Percentiles rank a stretch among this genome's conserved stretches.
These are phyloP conservation scores for Cladosporium sp. DNA, from an alignment of 2,329 filamentous ascomycete species.

Conservation along the genomic window DNA sequence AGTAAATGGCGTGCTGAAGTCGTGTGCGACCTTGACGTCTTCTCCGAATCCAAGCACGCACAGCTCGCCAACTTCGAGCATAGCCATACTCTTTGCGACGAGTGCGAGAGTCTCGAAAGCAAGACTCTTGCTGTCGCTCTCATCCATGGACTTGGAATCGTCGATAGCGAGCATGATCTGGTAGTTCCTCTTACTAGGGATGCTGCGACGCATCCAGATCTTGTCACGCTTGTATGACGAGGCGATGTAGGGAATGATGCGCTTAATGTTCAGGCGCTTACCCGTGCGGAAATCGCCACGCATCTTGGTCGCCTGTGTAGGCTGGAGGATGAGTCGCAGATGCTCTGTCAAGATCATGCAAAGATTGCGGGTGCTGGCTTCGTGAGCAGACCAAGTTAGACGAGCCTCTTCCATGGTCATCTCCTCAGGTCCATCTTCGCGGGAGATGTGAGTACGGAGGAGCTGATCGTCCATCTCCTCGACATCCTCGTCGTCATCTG, in stretches of 20 bases:
- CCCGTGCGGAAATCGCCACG: constrained; percentile 95
- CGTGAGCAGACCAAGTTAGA: constrained; percentile 80
- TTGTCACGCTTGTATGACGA: constrained; percentile 99
- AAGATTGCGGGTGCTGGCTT: constrained; percentile 78
- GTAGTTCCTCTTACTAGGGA: constrained; percentile 91
- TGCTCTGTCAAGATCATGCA: constrained; percentile 91
- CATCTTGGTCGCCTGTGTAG: constrained; percentile 92
- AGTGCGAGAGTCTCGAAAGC: constrained; percentile 94
- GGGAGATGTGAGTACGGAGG: constrained; percentile 67
- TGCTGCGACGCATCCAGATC: constrained; percentile 96
- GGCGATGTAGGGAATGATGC: constrained; percentile 98
- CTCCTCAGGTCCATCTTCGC: constrained; percentile 26
- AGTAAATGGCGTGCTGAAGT: constrained; percentile 78
- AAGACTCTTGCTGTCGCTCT: constrained; percentile 71
- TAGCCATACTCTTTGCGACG: constrained; percentile 79
- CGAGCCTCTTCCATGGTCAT: constrained; percentile 57
- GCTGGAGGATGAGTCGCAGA: constrained; percentile 89
- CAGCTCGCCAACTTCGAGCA: constrained; percentile 95
- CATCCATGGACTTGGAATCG: constrained; percentile 91
- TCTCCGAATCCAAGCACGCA: constrained; percentile 87
- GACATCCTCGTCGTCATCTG: constrained; percentile 40
- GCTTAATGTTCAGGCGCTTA: constrained; percentile 98
- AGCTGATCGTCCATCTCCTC: constrained; percentile 59
- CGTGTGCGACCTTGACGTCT: constrained; percentile 79
- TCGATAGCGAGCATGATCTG: constrained; percentile 98